These are phyloP conservation scores for Phoenix roebelenii DNA, from an alignment of 176 grass and related monocot genomes.

Conservation along the genomic window DNA sequence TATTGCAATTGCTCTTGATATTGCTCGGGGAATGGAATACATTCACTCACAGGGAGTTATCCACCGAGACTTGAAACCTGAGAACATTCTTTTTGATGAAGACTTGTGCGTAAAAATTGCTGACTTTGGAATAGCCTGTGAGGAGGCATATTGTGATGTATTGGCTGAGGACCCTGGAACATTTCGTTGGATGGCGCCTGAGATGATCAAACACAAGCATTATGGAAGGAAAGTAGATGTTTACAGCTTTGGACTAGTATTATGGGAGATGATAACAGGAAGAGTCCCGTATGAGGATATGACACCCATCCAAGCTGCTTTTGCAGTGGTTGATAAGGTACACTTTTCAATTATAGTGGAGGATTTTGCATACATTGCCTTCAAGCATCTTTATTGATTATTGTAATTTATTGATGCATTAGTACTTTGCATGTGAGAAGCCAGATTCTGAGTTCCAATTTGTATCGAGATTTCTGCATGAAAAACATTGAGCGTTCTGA, in stretches of 20 bases:
- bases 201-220: slow-evolving; percentile 75
- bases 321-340: slow-evolving; percentile 95
- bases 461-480: too few species aligned
- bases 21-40: slow-evolving; percentile 75
- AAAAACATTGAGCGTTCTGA: too few species aligned
- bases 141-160: slow-evolving; percentile 49
- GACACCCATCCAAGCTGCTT: slow-evolving; percentile 84
- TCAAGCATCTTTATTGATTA: background rate
- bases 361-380: background rate
- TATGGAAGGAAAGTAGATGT: slow-evolving; percentile 84
- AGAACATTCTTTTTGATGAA: slow-evolving; percentile 92
- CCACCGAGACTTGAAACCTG: slow-evolving; percentile 88
- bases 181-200: slow-evolving; percentile 97
- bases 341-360: too few species aligned
- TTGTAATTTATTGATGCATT: too few species aligned
- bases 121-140: slow-evolving; percentile 91
- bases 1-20: slow-evolving; percentile 54
- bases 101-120: slow-evolving; percentile 69
- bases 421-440: too few species aligned
- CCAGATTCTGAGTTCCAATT: too few species aligned
- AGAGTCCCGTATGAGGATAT: slow-evolving; percentile 72
- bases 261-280: slow-evolving; percentile 84
- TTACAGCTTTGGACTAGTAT: slow-evolving; percentile 78
- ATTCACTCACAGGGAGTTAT: slow-evolving; percentile 86
- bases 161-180: slow-evolving; percentile 72